Evolutionary conservation across 805 yeast species (phyloP).

Genomic region (Maudiozyma saulgeensis): DNA sequence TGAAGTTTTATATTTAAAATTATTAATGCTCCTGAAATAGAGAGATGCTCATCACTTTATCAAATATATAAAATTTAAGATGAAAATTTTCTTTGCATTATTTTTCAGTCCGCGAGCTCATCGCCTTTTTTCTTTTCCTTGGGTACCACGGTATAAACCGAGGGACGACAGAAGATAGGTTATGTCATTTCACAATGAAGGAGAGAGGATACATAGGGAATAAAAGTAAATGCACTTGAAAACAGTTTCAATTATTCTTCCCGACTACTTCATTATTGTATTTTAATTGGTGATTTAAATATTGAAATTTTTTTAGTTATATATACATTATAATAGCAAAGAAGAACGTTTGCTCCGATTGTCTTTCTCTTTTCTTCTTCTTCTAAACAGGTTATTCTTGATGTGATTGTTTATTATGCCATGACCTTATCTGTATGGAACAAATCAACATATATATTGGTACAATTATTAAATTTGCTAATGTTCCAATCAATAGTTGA

Average conservation of each 20-base stretch:
- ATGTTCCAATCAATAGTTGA: conserved; percentile 39
- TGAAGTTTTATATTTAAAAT: no score
- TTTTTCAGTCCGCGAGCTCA: no score
- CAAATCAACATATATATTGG: conserved; percentile 51
- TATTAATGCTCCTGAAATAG: no score
- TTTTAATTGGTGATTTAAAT: no score
- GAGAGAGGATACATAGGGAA: no score
- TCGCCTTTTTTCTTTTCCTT: background rate
- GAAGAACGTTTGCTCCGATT: background rate
- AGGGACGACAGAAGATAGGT: no score
- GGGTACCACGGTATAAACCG: no score
- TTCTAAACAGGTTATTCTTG: background rate
- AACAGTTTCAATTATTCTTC: no score
- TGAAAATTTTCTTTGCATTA: background rate
- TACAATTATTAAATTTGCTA: conserved; percentile 40
- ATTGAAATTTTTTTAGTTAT: no score
- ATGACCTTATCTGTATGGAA: conserved; percentile 37
- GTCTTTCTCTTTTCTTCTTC: background rate
- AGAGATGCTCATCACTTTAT: background rate
- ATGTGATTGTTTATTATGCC: conserved; percentile 1
- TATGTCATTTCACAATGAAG: no score
- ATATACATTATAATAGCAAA: background rate
- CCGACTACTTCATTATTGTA: no score
- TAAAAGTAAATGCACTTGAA: no score
- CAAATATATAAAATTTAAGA: background rate